These are phyloP conservation scores for Lanmaoa pseudosensibilis DNA, from an alignment of 768 basidiomycete species.

Conservation along the genomic window DNA sequence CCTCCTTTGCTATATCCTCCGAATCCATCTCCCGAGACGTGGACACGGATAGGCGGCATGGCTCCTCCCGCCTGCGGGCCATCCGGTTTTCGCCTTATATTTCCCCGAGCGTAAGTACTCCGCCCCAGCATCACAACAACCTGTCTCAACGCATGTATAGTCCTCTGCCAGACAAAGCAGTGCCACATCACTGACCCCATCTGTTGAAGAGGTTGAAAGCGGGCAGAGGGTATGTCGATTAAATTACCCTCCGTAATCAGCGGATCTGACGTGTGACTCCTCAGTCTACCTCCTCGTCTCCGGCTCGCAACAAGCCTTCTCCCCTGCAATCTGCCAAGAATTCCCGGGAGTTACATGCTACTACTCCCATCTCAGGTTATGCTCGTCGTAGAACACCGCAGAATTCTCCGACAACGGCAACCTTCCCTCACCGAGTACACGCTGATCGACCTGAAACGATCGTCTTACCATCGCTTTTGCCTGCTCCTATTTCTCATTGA, in stretches of 20 bases:
- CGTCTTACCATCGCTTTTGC: slow-evolving; percentile 60
- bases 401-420: slow-evolving; percentile 66
- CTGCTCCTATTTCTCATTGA: slow-evolving; percentile 28
- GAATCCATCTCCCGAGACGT: slow-evolving; percentile 30
- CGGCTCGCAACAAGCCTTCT: slow-evolving; percentile 43
- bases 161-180: slow-evolving; percentile 47
- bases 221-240: slow-evolving; percentile 38
- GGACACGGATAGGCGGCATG: slow-evolving; percentile 31
- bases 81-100: slow-evolving; percentile 33
- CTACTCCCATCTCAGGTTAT: slow-evolving; percentile 78
- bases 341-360: slow-evolving; percentile 56
- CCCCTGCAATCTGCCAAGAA: slow-evolving; percentile 48
- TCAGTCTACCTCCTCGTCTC: slow-evolving; percentile 40
- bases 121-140: neutral
- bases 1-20: slow-evolving; percentile 37
- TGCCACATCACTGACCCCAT: slow-evolving; percentile 37
- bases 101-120: slow-evolving; percentile 27
- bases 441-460: slow-evolving; percentile 34
- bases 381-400: slow-evolving; percentile 79
- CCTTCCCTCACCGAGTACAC: slow-evolving; percentile 46
- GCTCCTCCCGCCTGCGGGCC: slow-evolving; percentile 27
- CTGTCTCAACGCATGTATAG: slow-evolving; percentile 26
- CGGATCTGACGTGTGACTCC: slow-evolving; percentile 32
- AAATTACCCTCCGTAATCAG: slow-evolving; percentile 26
- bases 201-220: slow-evolving; percentile 26